These are phyloP conservation scores for Eurotiales sp. DNA, from an alignment of 2,329 filamentous ascomycete genomes.

Conservation along the genomic window DNA sequence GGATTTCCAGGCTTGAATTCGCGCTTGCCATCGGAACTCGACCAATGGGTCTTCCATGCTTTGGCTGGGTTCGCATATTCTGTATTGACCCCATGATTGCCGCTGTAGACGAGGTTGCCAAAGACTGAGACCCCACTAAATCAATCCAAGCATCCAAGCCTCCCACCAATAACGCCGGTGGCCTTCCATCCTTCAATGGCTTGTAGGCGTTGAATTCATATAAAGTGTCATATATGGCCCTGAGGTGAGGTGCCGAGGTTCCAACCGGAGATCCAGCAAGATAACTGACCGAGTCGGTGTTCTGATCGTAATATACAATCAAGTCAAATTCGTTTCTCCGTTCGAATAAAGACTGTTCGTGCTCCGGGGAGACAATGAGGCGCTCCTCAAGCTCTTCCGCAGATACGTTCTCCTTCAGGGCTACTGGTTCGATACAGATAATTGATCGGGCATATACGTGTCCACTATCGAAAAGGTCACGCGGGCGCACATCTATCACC, in stretches of 20 bases:
- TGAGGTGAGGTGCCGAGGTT: constrained; percentile 55
- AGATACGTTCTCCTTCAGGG: constrained; percentile 64
- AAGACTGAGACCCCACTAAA: constrained; percentile 67
- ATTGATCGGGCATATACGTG: constrained; percentile 81
- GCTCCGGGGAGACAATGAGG: constrained; percentile 45
- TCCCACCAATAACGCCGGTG: constrained; percentile 74
- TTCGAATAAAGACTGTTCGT: constrained; percentile 70
- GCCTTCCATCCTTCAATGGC: constrained; percentile 59
- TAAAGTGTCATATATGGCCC: constrained; percentile 73
- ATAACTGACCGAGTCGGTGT: constrained; percentile 57
- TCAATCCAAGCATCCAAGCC: constrained; percentile 85
- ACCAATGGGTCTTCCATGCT: constrained; percentile 47
- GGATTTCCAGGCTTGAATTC: constrained; percentile 51
- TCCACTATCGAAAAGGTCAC: constrained; percentile 78
- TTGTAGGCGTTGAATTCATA: constrained; percentile 79
- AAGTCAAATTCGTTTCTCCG: constrained; percentile 73
- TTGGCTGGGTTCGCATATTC: constrained; percentile 31
- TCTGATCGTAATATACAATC: constrained; percentile 85
- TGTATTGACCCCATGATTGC: constrained; percentile 46
- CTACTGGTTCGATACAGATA: constrained; percentile 86
- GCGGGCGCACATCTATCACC: constrained; percentile 78
- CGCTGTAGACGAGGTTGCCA: constrained; percentile 56
- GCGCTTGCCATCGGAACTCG: constrained; percentile 50
- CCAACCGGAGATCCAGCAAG: constrained; percentile 45
- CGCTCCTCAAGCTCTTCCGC: constrained; percentile 58